Percentiles rank a stretch among this genome's conserved stretches.
Conservation (phyloP, 495 filamentous ascomycete species). For the Aspergillus ostianus region DNA sequence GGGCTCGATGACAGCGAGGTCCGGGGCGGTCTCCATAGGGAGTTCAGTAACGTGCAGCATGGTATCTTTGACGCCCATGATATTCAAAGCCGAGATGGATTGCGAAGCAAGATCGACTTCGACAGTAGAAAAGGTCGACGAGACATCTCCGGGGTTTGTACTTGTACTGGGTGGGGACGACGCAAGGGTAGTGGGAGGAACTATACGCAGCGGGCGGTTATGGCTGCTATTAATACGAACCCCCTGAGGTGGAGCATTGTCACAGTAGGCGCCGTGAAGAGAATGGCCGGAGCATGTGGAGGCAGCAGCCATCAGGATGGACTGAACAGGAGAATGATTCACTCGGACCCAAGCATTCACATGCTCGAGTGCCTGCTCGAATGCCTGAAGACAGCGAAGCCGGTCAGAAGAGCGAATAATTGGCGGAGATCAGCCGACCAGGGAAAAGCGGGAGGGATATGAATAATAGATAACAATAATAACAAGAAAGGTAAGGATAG, state of each 20-base stretch:
- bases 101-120: not conserved
- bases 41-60: not conserved
- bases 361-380: slow-evolving; percentile 15
- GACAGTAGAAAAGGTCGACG: not conserved
- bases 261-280: slow-evolving; percentile 12
- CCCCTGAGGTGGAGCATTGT: slow-evolving; percentile 3
- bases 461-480: not conserved
- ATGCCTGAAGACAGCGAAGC: slow-evolving; percentile 13
- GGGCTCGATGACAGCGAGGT: not conserved
- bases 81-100: not conserved
- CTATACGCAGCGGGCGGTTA: slow-evolving; percentile 10
- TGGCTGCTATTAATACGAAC: slow-evolving; percentile 17
- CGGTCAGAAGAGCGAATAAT: slow-evolving; percentile 12
- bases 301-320: slow-evolving; percentile 13
- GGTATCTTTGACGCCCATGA: not conserved
- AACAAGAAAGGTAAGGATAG: not conserved
- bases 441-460: slow-evolving; percentile 1
- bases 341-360: slow-evolving; percentile 11
- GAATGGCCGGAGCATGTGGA: slow-evolving; percentile 9
- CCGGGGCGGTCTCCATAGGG: not conserved
- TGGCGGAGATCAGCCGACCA: slow-evolving; percentile 14
- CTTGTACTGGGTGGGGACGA: slow-evolving; percentile 13
- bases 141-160: slow-evolving; percentile 10
- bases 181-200: slow-evolving; percentile 8
- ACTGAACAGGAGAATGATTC: slow-evolving; percentile 7